Evolutionary conservation across 2,329 filamentous ascomycete species (phyloP).

Genomic region (Fusarium tupiense): DNA sequence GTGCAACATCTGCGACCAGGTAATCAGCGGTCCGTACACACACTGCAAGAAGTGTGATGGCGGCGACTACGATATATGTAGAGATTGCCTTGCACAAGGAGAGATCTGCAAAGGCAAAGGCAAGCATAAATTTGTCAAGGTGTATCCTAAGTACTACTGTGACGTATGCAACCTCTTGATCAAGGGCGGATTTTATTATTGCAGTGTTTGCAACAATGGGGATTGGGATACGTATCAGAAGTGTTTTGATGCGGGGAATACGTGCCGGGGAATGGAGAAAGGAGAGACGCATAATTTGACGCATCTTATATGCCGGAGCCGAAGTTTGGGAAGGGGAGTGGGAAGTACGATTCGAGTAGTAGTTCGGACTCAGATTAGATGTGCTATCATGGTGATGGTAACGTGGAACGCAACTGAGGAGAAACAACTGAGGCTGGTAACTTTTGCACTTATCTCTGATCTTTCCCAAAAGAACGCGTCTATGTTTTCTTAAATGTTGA

Average conservation of each 20-base stretch:
- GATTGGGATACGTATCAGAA: conserved; percentile 27
- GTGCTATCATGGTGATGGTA: rapidly evolving
- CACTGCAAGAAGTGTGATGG: conserved; percentile 31
- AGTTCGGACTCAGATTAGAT: background rate
- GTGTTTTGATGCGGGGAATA: conserved; percentile 22
- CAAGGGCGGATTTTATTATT: conserved; percentile 23
- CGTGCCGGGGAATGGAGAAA: background rate
- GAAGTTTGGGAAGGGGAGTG: background rate
- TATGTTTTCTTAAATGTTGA: rapidly evolving
- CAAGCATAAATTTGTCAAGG: conserved; percentile 25
- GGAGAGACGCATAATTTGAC: background rate
- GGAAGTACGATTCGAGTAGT: background rate
- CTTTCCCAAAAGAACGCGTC: too few relatives aligned
- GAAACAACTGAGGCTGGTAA: rapidly evolving
- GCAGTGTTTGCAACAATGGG: conserved; percentile 1
- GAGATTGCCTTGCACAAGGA: conserved; percentile 23
- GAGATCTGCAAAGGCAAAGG: conserved; percentile 10
- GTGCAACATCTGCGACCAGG: conserved; percentile 22
- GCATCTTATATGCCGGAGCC: conserved; percentile 8
- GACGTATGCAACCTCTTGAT: conserved; percentile 18
- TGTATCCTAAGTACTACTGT: conserved; percentile 28
- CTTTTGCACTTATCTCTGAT: rapidly evolving
- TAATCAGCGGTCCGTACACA: conserved; percentile 22
- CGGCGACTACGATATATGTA: conserved; percentile 29
- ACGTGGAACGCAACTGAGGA: background rate